phyloP scores from a whole-genome alignment of 306 rosid species.

The Lablab purpureus region DNA sequence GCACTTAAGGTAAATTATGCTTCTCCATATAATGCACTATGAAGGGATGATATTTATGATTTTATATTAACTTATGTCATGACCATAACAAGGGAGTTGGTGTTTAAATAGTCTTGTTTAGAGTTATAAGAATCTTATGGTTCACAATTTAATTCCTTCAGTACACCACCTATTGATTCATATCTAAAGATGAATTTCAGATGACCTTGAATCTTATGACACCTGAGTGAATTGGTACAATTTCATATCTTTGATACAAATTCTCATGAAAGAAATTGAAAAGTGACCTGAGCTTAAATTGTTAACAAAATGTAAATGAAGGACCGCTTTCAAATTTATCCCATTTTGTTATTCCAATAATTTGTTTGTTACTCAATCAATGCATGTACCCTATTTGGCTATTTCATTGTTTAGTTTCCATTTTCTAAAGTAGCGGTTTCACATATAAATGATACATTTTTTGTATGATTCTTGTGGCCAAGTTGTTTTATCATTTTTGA shows the following conservation, averaged over 20 bases:
- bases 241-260: not conserved
- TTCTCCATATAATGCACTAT: conserved; percentile 39
- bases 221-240: not conserved
- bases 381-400: not conserved
- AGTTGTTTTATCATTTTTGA: not conserved
- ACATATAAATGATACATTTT: not conserved
- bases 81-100: conserved; percentile 23
- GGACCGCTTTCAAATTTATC: not conserved
- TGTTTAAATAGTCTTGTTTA: conserved; percentile 7
- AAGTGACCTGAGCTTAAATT: not conserved
- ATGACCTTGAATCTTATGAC: not conserved
- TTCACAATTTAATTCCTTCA: not conserved
- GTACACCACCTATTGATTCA: not conserved
- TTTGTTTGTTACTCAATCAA: not conserved
- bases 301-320: not conserved
- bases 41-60: conserved; percentile 32
- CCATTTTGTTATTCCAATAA: not conserved
- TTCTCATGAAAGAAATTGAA: not conserved
- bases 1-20: conserved; percentile 76
- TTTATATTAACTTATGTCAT: conserved; percentile 11
- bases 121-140: not conserved
- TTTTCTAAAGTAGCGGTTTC: not conserved
- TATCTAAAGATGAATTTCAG: not conserved
- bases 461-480: not conserved
- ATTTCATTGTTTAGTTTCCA: not conserved